phyloP scores from a whole-genome alignment of 805 yeast species.

The Candida schatavii region DNA sequence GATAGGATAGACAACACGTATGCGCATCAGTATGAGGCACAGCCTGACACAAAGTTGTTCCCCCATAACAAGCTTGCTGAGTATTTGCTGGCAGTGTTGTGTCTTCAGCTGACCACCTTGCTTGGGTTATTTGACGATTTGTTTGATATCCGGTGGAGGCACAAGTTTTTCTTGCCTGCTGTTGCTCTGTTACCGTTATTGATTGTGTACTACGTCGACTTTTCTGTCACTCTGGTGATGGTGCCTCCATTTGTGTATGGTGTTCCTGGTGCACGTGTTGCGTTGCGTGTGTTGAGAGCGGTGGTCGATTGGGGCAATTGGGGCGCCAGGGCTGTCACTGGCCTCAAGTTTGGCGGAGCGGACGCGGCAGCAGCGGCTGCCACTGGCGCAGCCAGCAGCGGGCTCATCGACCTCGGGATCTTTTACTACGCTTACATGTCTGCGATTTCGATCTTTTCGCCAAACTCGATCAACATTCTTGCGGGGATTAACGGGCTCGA shows the following conservation, averaged over 20 bases:
- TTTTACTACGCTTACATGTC: slow-evolving; percentile 89
- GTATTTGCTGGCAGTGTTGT: slow-evolving; percentile 78
- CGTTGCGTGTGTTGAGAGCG: slow-evolving; percentile 17
- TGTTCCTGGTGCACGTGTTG: slow-evolving; percentile 11
- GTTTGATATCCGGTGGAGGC: slow-evolving; percentile 96
- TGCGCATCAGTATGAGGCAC: slow-evolving; percentile 31
- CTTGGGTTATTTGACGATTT: slow-evolving; percentile 92
- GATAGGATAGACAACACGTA: slow-evolving; percentile 29
- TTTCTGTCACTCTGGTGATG: slow-evolving; percentile 84
- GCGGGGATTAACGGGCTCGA: slow-evolving; percentile 98
- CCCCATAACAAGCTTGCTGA: slow-evolving; percentile 84
- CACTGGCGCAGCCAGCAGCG: background rate
- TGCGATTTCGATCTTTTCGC: slow-evolving; percentile 86
- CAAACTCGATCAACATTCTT: slow-evolving; percentile 90
- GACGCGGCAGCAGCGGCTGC: background rate
- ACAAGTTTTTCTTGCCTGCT: slow-evolving; percentile 93
- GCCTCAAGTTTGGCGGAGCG: slow-evolving; percentile 26
- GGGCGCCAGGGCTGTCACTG: slow-evolving; percentile 27
- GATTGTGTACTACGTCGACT: slow-evolving; percentile 89
- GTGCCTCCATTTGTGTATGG: slow-evolving; percentile 58
- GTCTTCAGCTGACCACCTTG: slow-evolving; percentile 77
- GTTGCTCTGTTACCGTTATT: slow-evolving; percentile 89
- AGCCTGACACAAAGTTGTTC: slow-evolving; percentile 42
- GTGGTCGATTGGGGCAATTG: slow-evolving; percentile 27
- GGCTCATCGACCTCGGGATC: slow-evolving; percentile 68